These are phyloP conservation scores for Blastobotrys peoriensis DNA, from an alignment of 805 yeast species.

Conservation along the genomic window DNA sequence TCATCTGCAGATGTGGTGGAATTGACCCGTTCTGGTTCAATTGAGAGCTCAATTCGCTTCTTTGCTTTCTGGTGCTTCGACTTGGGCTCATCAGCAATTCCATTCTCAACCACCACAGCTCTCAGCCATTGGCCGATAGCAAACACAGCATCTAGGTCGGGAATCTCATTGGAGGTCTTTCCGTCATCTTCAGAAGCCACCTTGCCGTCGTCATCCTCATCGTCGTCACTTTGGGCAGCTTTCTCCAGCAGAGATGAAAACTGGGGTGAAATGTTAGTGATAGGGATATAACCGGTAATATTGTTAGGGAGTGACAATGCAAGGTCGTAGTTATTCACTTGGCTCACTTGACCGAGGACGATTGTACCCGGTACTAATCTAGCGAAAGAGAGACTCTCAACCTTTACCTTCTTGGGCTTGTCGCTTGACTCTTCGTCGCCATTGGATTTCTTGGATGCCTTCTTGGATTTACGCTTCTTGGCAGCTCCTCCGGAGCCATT, in stretches of 20 bases:
- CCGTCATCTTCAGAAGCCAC: slow-evolving; percentile 33
- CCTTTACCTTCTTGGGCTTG: slow-evolving; percentile 33
- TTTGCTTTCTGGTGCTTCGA: slow-evolving; percentile 35
- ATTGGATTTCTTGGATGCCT: slow-evolving; percentile 19
- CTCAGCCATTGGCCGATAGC: slow-evolving; percentile 79
- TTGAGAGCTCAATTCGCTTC: slow-evolving; percentile 62
- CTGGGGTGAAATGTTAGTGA: slow-evolving; percentile 63
- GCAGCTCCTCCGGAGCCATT: slow-evolving; percentile 1
- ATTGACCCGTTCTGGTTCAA: slow-evolving; percentile 73
- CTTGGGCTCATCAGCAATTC: slow-evolving; percentile 34
- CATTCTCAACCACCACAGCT: slow-evolving; percentile 61
- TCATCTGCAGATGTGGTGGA: slow-evolving; percentile 46
- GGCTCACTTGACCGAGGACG: slow-evolving; percentile 69
- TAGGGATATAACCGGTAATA: slow-evolving; percentile 70
- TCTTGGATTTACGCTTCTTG: slow-evolving; percentile 16
- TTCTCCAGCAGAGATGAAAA: slow-evolving; percentile 48
- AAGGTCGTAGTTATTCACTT: slow-evolving; percentile 57
- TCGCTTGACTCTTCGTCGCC: slow-evolving; percentile 25
- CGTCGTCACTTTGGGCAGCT: slow-evolving; percentile 32
- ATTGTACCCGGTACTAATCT: slow-evolving; percentile 62
- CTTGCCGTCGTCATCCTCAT: slow-evolving; percentile 35
- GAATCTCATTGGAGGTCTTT: slow-evolving; percentile 31
- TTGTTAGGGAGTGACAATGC: slow-evolving; percentile 73
- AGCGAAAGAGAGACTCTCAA: slow-evolving; percentile 60
- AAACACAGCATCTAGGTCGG: slow-evolving; percentile 50